Base-by-base conservation (phyloP, 805 yeast species). In the Candida piceae region DNA sequence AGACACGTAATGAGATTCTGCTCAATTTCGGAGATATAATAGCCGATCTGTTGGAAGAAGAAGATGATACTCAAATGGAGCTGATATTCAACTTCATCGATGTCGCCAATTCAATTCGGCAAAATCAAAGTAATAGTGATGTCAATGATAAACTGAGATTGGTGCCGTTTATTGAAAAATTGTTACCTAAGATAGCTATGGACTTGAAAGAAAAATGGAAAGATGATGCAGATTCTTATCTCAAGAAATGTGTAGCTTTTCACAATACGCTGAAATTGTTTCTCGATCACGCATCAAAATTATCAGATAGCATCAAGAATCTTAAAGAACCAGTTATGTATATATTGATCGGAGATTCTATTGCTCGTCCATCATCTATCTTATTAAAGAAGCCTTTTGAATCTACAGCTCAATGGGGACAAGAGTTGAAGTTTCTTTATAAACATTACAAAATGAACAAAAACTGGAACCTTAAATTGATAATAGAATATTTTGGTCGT, bases 1-100 rank as follows among this genome's bases (percentile, higher is more conserved):
- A 21, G 1, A 22, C 33, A 17, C 41, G 47, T 12, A 36, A 40
- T n/a, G 31, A 19, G 4, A 28, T 46, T 7, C 20, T 46, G 19
- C 25, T 39, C 10, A 30, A 36, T 6, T 39, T 45, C 9, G 35
- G 39, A 12, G 48, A 42, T 25, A 10, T 32, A 29, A n/a, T 26
- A 10, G 17, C 5, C 10, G 9, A 9, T 6, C 17, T 26, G 9
- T 12, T 44, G 20, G 18, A 22, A 17, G 29, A 18, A 2, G 26
- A 31, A 17, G 16, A 30, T 9, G 5, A 20, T 31, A 32, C 26
- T 28, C 15, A n/a, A 16, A 22, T 15, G n/a, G 18, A 16, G 17
- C 34, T 16, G 19, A 19, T 40, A 18, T 17, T 25, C 7, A 21
- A 29, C 7, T 44, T 44, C 13, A 16, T 46, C 10, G 23, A 30